phyloP scores from a whole-genome alignment of 1,284 basidiomycete species.

The Hortiboletus rubellus region DNA sequence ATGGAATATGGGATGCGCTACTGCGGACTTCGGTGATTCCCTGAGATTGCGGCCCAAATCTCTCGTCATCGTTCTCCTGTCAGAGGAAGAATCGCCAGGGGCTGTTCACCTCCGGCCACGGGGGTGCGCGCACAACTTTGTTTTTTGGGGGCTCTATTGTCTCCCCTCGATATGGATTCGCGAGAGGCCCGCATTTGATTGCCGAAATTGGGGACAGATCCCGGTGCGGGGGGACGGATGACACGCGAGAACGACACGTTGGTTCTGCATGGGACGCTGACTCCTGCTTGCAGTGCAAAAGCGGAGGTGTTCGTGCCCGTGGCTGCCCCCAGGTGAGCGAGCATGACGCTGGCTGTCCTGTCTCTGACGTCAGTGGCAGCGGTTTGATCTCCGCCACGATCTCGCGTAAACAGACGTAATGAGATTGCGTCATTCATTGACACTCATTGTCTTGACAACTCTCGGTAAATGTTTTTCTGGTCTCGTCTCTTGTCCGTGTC shows the following conservation, averaged over 20 bases:
- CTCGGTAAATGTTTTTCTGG: neutral
- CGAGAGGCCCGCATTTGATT: slow-evolving; percentile 10
- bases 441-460: slow-evolving; percentile 36
- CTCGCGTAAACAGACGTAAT: slow-evolving; percentile 37
- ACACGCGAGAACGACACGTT: slow-evolving; percentile 21
- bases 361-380: slow-evolving; percentile 38
- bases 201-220: slow-evolving; percentile 15
- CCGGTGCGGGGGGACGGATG: slow-evolving; percentile 8
- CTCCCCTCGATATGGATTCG: neutral
- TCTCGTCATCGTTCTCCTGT: slow-evolving; percentile 6
- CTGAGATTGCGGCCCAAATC: slow-evolving; percentile 16
- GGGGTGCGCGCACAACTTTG: neutral
- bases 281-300: slow-evolving; percentile 47
- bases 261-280: slow-evolving; percentile 19
- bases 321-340: slow-evolving; percentile 68
- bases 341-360: slow-evolving; percentile 23
- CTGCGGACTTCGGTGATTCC: slow-evolving; percentile 10
- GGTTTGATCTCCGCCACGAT: slow-evolving; percentile 51
- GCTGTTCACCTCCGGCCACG: slow-evolving; percentile 10
- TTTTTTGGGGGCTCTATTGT: neutral
- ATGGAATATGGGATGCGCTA: neutral
- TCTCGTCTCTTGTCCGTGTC: slow-evolving; percentile 1
- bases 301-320: slow-evolving; percentile 83
- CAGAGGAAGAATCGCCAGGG: slow-evolving; percentile 6
- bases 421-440: slow-evolving; percentile 28